phyloP scores from a whole-genome alignment of 768 basidiomycete species.

The Paxillus ammoniavirescens region DNA sequence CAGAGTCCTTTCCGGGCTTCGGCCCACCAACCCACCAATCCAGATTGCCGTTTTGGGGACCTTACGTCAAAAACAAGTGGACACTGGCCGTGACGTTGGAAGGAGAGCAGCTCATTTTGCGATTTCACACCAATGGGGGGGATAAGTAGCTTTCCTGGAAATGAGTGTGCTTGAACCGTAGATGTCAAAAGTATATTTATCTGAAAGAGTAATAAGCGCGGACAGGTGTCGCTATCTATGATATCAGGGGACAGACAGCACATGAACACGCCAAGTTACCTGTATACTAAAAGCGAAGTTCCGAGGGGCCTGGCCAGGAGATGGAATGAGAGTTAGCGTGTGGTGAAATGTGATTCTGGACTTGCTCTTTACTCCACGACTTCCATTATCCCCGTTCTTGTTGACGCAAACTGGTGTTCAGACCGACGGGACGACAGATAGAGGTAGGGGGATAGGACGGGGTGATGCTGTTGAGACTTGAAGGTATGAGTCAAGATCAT shows the following conservation, averaged over 20 bases:
- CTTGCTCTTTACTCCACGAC: neutral
- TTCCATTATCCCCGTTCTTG: neutral
- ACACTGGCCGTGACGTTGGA: too few species aligned
- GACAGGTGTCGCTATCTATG: neutral
- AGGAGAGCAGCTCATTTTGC: neutral
- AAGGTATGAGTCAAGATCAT: neutral
- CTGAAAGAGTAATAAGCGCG: neutral
- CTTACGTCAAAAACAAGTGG: neutral
- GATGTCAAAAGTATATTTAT: neutral
- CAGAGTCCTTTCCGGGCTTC: neutral
- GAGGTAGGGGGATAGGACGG: neutral
- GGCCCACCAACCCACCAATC: too few species aligned
- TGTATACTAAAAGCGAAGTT: neutral
- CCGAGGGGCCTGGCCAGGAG: neutral
- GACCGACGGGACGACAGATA: too few species aligned
- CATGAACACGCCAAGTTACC: neutral
- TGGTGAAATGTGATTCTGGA: neutral
- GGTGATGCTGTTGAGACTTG: neutral
- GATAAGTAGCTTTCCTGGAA: neutral
- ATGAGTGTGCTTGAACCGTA: neutral
- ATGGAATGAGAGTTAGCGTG: neutral
- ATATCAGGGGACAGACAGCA: neutral
- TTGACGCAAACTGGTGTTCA: neutral
- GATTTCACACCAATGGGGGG: neutral
- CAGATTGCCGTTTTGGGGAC: neutral